A percentile compares a stretch with the other conserved stretches of the same genome.
phyloP scores from a whole-genome alignment of 2,329 filamentous ascomycete species.

The Fusarium sp. region DNA sequence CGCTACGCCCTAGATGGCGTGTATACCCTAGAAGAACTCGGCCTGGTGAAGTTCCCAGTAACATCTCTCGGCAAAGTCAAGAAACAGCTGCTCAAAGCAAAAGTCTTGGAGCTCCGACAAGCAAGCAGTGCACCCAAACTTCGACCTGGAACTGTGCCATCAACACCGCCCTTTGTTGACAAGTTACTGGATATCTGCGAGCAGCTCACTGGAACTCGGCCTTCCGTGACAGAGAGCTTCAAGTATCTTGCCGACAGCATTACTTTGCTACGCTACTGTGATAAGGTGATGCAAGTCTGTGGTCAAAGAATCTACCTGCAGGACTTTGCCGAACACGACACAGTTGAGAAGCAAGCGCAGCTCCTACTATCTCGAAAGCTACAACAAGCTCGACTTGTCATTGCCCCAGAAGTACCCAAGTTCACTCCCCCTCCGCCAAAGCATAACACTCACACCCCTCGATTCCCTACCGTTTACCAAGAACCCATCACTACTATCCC shows the following conservation, averaged over 20 bases:
- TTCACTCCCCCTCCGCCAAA: not conserved
- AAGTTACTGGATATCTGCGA: conserved; percentile 49
- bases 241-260: conserved; percentile 54
- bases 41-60: conserved; percentile 54
- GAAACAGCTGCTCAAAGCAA: conserved; percentile 53
- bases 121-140: not conserved
- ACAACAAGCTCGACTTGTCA: conserved; percentile 30
- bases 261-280: conserved; percentile 55
- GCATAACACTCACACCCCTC: not conserved
- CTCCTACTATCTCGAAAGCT: conserved; percentile 44
- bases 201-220: conserved; percentile 48
- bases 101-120: conserved; percentile 38
- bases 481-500: not conserved
- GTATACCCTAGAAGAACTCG: conserved; percentile 58
- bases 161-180: conserved; percentile 29
- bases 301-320: conserved; percentile 53
- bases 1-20: conserved; percentile 57
- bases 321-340: conserved; percentile 51
- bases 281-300: conserved; percentile 45
- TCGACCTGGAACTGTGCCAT: not conserved
- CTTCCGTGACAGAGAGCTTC: conserved; percentile 45
- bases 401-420: conserved; percentile 13
- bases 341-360: conserved; percentile 50
- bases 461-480: not conserved
- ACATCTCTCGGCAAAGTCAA: conserved; percentile 61